Conservation (phyloP, 1,139 yeast species). For the Ogataea hybrid region DNA sequence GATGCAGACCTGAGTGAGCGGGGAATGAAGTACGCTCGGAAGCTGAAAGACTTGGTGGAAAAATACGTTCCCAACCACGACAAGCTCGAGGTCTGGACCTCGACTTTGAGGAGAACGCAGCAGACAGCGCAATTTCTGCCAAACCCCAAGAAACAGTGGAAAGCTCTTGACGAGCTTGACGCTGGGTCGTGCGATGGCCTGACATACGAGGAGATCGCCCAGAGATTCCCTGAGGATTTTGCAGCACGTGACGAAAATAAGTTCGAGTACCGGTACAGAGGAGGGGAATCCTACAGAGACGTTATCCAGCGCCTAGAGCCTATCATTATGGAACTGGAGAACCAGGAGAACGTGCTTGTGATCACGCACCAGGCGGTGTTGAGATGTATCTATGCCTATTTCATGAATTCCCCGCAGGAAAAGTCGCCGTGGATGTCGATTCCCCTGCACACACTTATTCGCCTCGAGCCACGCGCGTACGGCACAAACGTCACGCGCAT, state of each 20-base stretch:
- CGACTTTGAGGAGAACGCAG: conserved; percentile 87
- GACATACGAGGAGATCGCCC: conserved; percentile 85
- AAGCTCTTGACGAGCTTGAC: conserved; percentile 93
- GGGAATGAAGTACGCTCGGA: conserved; percentile 82
- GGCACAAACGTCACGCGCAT: conserved; percentile 84
- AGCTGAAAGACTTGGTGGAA: conserved; percentile 74
- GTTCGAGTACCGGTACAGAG: conserved; percentile 92
- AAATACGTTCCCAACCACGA: conserved; percentile 65
- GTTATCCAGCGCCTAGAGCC: conserved; percentile 94
- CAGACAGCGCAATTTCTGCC: conserved; percentile 87
- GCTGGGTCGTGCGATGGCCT: conserved; percentile 98
- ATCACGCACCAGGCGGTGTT: conserved; percentile 98
- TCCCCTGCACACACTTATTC: conserved; percentile 91
- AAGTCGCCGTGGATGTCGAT: conserved; percentile 99
- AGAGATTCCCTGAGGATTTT: conserved; percentile 87
- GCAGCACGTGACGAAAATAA: conserved; percentile 94
- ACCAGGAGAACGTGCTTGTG: conserved; percentile 92
- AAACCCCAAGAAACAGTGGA: conserved; percentile 87
- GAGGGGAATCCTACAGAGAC: conserved; percentile 96
- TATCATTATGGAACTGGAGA: conserved; percentile 94
- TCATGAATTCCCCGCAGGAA: conserved; percentile 98
- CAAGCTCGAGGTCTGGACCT: conserved; percentile 92
- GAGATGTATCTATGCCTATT: conserved; percentile 94
- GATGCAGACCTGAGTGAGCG: conserved; percentile 85
- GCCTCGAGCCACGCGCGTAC: conserved; percentile 91